phyloP scores from a whole-genome alignment of 2,329 filamentous ascomycete genomes.

The Blastomyces parvus region DNA sequence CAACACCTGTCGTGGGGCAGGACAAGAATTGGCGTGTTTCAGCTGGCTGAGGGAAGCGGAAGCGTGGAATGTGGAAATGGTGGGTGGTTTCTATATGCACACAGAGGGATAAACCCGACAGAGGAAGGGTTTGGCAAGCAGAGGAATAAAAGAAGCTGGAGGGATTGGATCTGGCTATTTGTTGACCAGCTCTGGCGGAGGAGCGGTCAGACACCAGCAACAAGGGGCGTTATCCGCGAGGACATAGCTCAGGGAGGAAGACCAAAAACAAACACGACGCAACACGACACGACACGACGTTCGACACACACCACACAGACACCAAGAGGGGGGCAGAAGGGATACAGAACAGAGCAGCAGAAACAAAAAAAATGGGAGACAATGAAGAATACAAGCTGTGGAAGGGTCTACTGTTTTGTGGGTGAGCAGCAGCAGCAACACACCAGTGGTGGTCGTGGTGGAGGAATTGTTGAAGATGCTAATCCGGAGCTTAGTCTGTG shows the following conservation, averaged over 20 bases:
- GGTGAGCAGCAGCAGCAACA: background rate
- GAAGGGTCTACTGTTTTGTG: background rate
- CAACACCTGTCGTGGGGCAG: background rate
- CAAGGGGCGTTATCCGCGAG: background rate
- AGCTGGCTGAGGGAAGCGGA: background rate
- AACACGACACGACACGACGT: background rate
- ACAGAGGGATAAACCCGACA: background rate
- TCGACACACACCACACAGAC: background rate
- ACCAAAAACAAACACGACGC: background rate
- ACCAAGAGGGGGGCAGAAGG: too few species aligned
- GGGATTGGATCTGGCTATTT: background rate
- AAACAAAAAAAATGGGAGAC: too few species aligned
- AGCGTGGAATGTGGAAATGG: too few species aligned
- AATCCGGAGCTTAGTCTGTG: background rate
- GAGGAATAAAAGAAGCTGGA: background rate
- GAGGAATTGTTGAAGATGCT: background rate
- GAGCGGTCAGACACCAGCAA: slow-evolving; percentile 5
- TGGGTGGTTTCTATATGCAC: background rate
- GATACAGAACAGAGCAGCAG: background rate
- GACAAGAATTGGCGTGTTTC: background rate
- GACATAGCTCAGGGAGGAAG: background rate
- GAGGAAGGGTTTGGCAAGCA: background rate
- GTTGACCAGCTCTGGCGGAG: slow-evolving; percentile 2
- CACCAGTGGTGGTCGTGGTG: background rate
- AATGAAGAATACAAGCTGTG: background rate